Evolutionary conservation across 1,284 basidiomycete genomes (phyloP), one percentile per base, ranked within the genome.

Genomic region (Ganoderma leucocontextum): DNA sequence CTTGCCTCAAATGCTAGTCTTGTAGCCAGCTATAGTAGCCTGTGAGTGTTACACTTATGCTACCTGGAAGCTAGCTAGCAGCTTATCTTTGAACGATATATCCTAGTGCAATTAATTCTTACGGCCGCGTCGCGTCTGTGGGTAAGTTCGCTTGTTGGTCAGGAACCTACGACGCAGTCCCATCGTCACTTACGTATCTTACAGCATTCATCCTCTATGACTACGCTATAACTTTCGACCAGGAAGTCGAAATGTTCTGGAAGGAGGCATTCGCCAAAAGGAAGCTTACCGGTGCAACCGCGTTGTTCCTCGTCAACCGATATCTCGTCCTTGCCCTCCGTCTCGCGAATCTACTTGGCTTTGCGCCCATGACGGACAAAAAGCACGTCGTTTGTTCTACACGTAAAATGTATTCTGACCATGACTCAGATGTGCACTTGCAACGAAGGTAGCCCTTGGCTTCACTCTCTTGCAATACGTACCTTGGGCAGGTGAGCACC

Each of bases 181-280:
- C 29, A 29, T 29, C 29, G 29, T 29, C 29, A 7, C 44, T 47
- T 6, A 19, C 53, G 1, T 19, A 29, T n/a, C 7, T 17, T 15
- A 4, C 17, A 57, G 53, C 53, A 1, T 36, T 57, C 33, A 19
- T 57, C 15, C 41, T 61, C 39, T 61, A 67, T n/a, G 66, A 67
- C 1, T 67, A 57, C 41, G 10, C 59, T 2, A 60, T 63, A 25
- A 67, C 66, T 10, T 41, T 67, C 8, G 44, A 60, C 29, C 8
- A 60, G 36, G 67, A 68, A 33, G 36, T 68, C 41, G 53, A 59
- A 25, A 25, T 65, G 53, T 68, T 65, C 19, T 68, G 67, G 67
- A 52, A 39, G 52, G 49, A 62, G 29, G 59, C 60, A 10, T 53
- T 53, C 4, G 42, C 60, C 0, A 55, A 55, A 9, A 19, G 22